Base-by-base conservation (phyloP, 148 eudicot species). In the Rhododendron mucronatum region DNA sequence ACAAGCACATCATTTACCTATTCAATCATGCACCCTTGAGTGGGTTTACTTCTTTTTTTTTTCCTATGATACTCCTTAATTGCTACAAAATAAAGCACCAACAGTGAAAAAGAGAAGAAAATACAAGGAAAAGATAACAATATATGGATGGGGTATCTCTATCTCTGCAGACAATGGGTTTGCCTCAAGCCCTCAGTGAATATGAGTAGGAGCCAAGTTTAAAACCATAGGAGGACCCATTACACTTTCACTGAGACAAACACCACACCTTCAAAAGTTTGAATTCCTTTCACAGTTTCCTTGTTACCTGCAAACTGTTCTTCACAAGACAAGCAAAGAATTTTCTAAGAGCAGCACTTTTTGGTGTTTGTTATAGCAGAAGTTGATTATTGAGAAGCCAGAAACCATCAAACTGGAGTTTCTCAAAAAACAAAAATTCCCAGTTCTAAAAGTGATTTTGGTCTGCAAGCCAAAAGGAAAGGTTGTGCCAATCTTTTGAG, bases 131-230 rank as follows among this genome's bases (percentile, higher is more conserved):
- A 28, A 30, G 7, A 44, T 7, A 44, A 65, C 13, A 41, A 6
- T 41, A 41, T 78, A 78, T 78, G 81, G 95, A 89, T 92, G 83
- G 83, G 7, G 86, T 88, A 92, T 95, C 95, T 89, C 89, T 87
- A 83, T 95, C 95, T 88, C 78, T 88, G 89, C 85, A 87, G 96
- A 90, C 94, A 88, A 81, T 51, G 86, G 77, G 98, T 92, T 89
- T 80, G 91, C 88, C 87, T 95, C 95, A 92, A 86, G 5, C 78
- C 87, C 81, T 77, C 80, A 84, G 51, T 26, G n/a, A 23, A 47
- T 33, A 89, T 86, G 90, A 92, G 95, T 95, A 91, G 90, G 86
- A 84, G 50, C 85, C 53, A 95, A 91, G 92, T 82, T 63, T 90
- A 18, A 59, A 21, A 14, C 48, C 23, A 69, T 39, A 81, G 90